Base-by-base conservation (phyloP, 805 yeast species). In the Ogataea angusta region DNA sequence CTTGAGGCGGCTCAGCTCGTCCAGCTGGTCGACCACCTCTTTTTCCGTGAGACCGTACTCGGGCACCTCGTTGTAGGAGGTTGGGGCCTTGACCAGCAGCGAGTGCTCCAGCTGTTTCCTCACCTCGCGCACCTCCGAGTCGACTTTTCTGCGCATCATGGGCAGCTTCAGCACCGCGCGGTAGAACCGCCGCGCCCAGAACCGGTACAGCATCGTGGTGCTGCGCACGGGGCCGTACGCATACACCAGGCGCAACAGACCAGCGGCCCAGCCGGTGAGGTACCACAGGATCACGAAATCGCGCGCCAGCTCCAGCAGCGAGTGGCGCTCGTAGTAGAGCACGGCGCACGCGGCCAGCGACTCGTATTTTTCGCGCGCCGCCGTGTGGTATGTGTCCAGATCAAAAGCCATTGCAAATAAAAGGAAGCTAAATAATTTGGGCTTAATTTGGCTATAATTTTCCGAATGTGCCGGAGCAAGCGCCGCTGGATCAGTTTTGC, bases 61-160 rank as follows among this genome's bases (percentile, higher is more conserved):
- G 0, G 98, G 98, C 4, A 91, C 60, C 25, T 44, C 42, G 1
- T 61, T 57, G 53, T 75, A 77, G 46, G 59, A 51, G 28, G 79
- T 62, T 0, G 54, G 50, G 0, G 80, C 76, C 43, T 78, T 76
- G 42, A 70, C 69, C 36, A 90, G 75, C 42, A 91, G 52, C 15
- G 72, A 71, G 0, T 62, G 48, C 47, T 89, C 88, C 24, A 91
- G 62, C 16, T 68, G 66, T 0, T 33, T 57, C 2, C 74, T 59
- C 0, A 76, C 75, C 31, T 66, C 67, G 4, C 44, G 43, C 2
- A 90, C 70, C 55, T 90, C 90, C 18, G 60, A 54, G 27, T 82
- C 79, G 6, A 91, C 82, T 51, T 75, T 76, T 1, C 56, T 46
- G 40, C 68, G 75, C 17, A 86, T 46, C 0, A 74, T 65, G 2